Percentiles rank a stretch among this genome's conserved stretches.
Evolutionary conservation across 768 basidiomycete genomes (phyloP).

Genomic region (Pleurotus tuber-regium): DNA sequence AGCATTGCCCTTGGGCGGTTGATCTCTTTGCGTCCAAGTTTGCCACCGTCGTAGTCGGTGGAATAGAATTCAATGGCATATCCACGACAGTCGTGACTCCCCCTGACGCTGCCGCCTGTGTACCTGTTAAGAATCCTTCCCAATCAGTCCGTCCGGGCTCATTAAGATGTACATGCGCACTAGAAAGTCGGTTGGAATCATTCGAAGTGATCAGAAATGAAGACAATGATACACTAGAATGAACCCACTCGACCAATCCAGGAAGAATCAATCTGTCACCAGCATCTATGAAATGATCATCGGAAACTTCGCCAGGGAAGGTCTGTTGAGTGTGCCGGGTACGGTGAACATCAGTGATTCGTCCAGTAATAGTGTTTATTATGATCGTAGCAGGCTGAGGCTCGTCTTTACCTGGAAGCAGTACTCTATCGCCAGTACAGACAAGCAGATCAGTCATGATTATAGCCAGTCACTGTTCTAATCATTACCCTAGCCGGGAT

Average conservation of each 20-base stretch:
- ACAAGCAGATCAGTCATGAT: constrained; percentile 22
- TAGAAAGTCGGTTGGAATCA: constrained; percentile 26
- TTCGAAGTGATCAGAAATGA: neutral
- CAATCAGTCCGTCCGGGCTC: constrained; percentile 91
- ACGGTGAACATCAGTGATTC: constrained; percentile 49
- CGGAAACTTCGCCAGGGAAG: constrained; percentile 24
- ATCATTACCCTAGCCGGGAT: too few relatives aligned
- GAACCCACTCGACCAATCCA: constrained; percentile 76
- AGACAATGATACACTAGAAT: neutral
- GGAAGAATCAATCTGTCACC: constrained; percentile 64
- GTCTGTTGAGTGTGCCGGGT: constrained; percentile 29
- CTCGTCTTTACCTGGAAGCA: constrained; percentile 47
- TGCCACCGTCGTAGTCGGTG: constrained; percentile 85
- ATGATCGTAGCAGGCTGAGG: constrained; percentile 67
- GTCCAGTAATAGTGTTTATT: constrained; percentile 54
- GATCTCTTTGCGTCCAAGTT: constrained; percentile 70
- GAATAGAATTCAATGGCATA: constrained; percentile 98
- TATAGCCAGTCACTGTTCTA: constrained; percentile 20
- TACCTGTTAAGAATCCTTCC: constrained; percentile 95
- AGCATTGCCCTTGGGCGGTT: constrained; percentile 72
- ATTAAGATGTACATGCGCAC: constrained; percentile 91
- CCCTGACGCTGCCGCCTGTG: constrained; percentile 84
- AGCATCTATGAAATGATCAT: constrained; percentile 49
- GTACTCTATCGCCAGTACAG: constrained; percentile 53
- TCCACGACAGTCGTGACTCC: constrained; percentile 96